A percentile compares a stretch with the other conserved stretches of the same genome.
Conservation (phyloP, 1,284 basidiomycete species). For the Trichosporon sp. region DNA sequence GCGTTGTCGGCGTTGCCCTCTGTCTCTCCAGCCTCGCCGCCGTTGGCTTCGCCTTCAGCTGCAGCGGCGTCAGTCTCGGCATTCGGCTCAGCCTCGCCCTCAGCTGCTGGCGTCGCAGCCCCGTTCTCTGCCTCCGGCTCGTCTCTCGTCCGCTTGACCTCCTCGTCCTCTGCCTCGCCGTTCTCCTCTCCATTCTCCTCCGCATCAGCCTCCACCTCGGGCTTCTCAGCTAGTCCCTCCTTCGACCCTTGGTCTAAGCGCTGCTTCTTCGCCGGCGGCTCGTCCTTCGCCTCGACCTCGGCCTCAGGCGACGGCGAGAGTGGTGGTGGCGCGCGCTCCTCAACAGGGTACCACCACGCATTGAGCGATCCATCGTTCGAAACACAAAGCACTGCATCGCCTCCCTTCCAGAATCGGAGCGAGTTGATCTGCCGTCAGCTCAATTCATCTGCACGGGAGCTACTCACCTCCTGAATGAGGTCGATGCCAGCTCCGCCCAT, state of each 20-base stretch:
- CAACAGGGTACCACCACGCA: conserved; percentile 37
- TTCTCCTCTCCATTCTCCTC: conserved; percentile 11
- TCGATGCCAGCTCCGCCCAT: conserved; percentile 28
- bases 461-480: conserved; percentile 36
- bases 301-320: background rate
- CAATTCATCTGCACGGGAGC: background rate
- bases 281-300: conserved; percentile 6
- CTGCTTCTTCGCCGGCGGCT: conserved; percentile 12
- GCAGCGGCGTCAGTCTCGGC: background rate
- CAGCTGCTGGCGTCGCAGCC: background rate
- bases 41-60: background rate
- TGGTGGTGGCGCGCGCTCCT: conserved; percentile 10
- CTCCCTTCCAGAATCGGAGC: conserved; percentile 33
- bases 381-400: conserved; percentile 34
- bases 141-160: background rate
- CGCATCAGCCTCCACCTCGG: conserved; percentile 6
- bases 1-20: background rate
- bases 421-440: conserved; percentile 37
- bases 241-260: background rate
- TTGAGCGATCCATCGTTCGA: conserved; percentile 40
- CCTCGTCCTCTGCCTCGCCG: conserved; percentile 36
- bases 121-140: background rate
- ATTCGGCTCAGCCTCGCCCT: background rate
- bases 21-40: background rate
- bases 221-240: conserved; percentile 2